Conservation (phyloP, 164 flowering plant genomes). For the Aristolochia contorta region DNA sequence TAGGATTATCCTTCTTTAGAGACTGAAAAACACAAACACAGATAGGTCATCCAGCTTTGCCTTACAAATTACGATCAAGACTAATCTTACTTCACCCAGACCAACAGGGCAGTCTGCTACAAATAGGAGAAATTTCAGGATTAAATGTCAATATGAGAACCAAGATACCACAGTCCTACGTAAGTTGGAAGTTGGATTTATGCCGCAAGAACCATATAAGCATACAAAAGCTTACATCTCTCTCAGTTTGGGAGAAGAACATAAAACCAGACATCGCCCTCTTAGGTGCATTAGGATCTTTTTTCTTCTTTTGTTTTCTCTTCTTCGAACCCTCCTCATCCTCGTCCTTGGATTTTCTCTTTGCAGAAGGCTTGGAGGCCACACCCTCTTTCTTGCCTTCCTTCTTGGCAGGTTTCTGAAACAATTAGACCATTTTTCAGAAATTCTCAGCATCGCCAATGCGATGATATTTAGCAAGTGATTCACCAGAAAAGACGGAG, state of each 20-base stretch:
- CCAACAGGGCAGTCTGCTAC: too few relatives aligned
- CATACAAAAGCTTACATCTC: constrained; percentile 46
- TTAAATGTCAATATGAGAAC: too few relatives aligned
- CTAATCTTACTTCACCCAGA: too few relatives aligned
- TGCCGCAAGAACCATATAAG: too few relatives aligned
- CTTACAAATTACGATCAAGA: too few relatives aligned
- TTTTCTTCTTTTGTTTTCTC: constrained; percentile 83
- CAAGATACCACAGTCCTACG: too few relatives aligned
- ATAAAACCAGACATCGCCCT: constrained; percentile 76
- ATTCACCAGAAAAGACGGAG: not conserved
- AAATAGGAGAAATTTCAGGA: too few relatives aligned
- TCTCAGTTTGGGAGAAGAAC: constrained; percentile 74
- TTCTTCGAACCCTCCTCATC: constrained; percentile 73
- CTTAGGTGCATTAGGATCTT: constrained; percentile 98
- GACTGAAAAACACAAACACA: constrained; percentile 33
- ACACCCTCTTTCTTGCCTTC: constrained; percentile 53
- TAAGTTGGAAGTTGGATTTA: too few relatives aligned
- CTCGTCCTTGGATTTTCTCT: constrained; percentile 61
- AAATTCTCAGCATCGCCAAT: too few relatives aligned
- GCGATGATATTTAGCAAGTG: too few relatives aligned
- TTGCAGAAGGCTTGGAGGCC: constrained; percentile 43
- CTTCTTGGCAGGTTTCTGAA: constrained; percentile 66
- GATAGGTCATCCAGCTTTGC: too few relatives aligned
- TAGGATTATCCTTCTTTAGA: constrained; percentile 69
- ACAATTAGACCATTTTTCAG: not conserved